These are phyloP conservation scores for Eucalyptus urophylla DNA, from an alignment of 345 rosid species.

Conservation along the genomic window DNA sequence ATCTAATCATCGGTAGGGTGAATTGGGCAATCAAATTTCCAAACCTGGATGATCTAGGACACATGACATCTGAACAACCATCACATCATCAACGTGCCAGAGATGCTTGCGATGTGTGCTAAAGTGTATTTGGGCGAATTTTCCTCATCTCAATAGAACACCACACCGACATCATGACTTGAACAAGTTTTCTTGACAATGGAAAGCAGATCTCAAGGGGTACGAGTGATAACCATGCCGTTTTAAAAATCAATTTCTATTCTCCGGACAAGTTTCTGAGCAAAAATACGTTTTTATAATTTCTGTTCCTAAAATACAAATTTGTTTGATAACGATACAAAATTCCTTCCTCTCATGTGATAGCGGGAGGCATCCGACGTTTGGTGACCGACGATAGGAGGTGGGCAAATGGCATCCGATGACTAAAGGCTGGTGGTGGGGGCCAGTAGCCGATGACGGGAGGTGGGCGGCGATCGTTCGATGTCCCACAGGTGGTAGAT, in stretches of 20 bases:
- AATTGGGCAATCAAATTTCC: not conserved
- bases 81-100: not conserved
- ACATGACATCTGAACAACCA: not conserved
- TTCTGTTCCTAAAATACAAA: fast-evolving
- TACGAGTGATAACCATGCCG: fast-evolving
- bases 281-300: fast-evolving
- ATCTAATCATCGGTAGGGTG: not conserved
- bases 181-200: not conserved
- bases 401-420: fast-evolving
- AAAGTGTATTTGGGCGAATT: not conserved
- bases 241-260: fast-evolving
- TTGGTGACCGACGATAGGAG: too few species aligned
- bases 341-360: fast-evolving
- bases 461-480: fast-evolving
- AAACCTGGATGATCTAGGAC: not conserved
- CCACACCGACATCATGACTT: not conserved
- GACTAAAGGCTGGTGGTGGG: too few species aligned
- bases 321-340: too few species aligned
- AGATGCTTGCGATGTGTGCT: not conserved
- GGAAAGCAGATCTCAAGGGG: not conserved
- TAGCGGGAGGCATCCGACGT: too few species aligned
- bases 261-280: fast-evolving
- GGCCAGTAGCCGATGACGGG: too few species aligned
- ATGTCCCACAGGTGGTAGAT: fast-evolving
- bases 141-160: not conserved